Evolutionary conservation across 169 alveolate genomes (phyloP).

Genomic region (Plasmodium inui): DNA sequence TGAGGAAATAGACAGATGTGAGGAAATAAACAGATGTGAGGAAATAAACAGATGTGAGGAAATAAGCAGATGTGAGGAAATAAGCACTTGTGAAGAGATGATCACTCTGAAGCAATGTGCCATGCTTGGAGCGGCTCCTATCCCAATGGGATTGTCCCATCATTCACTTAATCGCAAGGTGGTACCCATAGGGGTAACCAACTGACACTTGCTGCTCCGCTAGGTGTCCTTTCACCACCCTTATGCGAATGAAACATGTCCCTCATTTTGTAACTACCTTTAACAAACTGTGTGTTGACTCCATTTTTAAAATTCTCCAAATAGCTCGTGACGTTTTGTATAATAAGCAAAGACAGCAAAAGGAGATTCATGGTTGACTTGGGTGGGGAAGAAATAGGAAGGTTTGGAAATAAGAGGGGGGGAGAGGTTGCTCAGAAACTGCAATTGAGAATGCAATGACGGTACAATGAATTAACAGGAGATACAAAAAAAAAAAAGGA

Average conservation of each 20-base stretch:
- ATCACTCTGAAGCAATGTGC: too few relatives aligned
- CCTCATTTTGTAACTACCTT: conserved; percentile 19
- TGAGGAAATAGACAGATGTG: too few relatives aligned
- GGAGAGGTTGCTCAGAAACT: background rate
- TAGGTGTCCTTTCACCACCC: too few relatives aligned
- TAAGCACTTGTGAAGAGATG: background rate
- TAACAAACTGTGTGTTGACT: background rate
- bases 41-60: background rate
- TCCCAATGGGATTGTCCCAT: too few relatives aligned
- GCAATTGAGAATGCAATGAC: background rate
- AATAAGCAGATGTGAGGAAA: background rate
- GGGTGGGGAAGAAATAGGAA: background rate
- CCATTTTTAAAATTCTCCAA: conserved; percentile 52
- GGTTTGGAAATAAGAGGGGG: conserved; percentile 1
- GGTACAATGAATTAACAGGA: background rate
- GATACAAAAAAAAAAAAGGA: background rate
- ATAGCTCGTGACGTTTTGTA: conserved; percentile 38
- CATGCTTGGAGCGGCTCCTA: too few relatives aligned
- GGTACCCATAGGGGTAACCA: too few relatives aligned
- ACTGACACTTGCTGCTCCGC: too few relatives aligned
- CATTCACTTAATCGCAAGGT: too few relatives aligned
- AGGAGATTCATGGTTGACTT: conserved; percentile 47
- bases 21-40: too few relatives aligned
- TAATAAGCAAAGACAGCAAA: conserved; percentile 31
- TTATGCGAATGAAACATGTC: background rate